Base-by-base conservation (phyloP, 2,329 filamentous ascomycete species). In the Davidsoniella neocaledoniae region DNA sequence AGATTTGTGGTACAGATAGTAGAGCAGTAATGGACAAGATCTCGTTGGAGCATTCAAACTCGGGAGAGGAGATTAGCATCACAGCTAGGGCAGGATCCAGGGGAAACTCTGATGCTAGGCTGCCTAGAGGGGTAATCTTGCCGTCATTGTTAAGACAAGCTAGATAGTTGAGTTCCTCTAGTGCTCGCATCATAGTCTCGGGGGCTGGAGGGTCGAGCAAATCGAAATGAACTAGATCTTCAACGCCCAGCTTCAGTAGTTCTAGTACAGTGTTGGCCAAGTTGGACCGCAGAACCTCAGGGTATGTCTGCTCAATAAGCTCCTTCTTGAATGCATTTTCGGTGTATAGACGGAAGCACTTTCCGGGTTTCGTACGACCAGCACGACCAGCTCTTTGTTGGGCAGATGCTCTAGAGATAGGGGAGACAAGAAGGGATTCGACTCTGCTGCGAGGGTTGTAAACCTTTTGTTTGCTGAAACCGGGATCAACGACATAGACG, bases 401-500 rank as follows among this genome's bases (percentile, higher is more conserved):
- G 8, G 93, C 91, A 1, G 91, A 96, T 21, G 91, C 91, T 65
- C 95, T 96, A 53, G 88, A 96, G 57, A 98, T 96, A 19, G 91
- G 88, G 2, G 91, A 95, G 4, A 98, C 90, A n/a, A 98, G 73
- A 6, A 98, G 74, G 1, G 91, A 96, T 67, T 98, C 91, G 56
- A 98, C 88, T 64, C 91, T 81, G 58, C 94, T 93, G 54, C 91
- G 81, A 19, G 91, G 90, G 65, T 98, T 96, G 72, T 96, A 98
- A 55, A 96, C 91, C 67, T 96, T 98, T 61, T 98, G 91, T 70
- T 98, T 98, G 69, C 87, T 94, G 70, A 98, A 98, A 36, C 91
- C 91, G 2, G 91, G 90, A 60, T 98, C 91, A n/a, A 98, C 90
- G 33, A 98, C 91, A 61, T 95, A 98, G 36, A 98, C 91, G 55